phyloP scores from a whole-genome alignment of 345 rosid genomes.

The Firmiana major region DNA sequence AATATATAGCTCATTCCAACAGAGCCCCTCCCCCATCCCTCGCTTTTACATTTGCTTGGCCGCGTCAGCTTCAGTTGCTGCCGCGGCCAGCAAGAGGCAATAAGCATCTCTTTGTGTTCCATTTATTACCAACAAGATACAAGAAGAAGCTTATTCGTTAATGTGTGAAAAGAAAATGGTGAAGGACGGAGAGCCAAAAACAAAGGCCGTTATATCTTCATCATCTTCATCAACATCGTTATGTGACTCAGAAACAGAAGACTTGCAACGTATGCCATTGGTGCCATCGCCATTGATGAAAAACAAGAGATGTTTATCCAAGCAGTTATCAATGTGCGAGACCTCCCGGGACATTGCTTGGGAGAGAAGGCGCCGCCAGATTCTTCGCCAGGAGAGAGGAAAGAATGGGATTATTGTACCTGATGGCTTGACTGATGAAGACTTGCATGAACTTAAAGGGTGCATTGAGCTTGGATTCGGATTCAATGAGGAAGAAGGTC shows the following conservation, averaged over 20 bases:
- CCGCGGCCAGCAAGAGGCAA: constrained; percentile 24
- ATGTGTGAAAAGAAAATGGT: neutral
- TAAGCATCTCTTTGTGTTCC: neutral
- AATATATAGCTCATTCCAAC: neutral
- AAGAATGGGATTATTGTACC: constrained; percentile 22
- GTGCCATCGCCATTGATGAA: constrained; percentile 32
- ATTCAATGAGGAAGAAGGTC: constrained; percentile 80
- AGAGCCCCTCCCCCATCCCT: constrained; percentile 7
- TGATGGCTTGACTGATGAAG: constrained; percentile 70
- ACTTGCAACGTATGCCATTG: constrained; percentile 42
- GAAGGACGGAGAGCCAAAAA: constrained; percentile 25
- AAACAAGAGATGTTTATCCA: constrained; percentile 48
- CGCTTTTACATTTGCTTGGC: constrained; percentile 31
- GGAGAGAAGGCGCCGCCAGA: constrained; percentile 80
- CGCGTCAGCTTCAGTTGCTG: constrained; percentile 27
- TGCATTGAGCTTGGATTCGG: constrained; percentile 96
- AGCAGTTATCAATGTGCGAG: constrained; percentile 87
- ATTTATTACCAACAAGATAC: neutral
- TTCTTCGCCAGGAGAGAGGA: constrained; percentile 47
- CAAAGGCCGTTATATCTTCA: neutral
- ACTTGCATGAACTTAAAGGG: constrained; percentile 78
- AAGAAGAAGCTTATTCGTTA: neutral
- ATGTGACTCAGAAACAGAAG: constrained; percentile 30
- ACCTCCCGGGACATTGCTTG: constrained; percentile 70
- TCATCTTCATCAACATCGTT: constrained; percentile 26